phyloP scores from a whole-genome alignment of 2,329 filamentous ascomycete genomes.

The Botryotinia globosa region DNA sequence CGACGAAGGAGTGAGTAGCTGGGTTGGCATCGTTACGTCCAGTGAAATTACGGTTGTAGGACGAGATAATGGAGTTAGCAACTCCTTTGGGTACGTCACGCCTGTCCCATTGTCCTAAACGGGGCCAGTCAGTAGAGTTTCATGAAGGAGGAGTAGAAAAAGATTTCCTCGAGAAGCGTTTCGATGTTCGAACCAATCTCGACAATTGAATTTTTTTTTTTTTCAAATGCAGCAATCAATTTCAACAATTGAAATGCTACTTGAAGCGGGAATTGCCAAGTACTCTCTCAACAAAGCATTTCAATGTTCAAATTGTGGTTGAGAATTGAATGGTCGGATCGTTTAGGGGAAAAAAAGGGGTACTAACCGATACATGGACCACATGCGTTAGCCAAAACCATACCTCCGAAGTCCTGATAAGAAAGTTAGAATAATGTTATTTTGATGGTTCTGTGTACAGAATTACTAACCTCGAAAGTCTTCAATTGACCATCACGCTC shows the following conservation, averaged over 20 bases:
- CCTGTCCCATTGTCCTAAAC: conserved; percentile 91
- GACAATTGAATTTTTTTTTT: too few relatives aligned
- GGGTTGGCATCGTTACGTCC: conserved; percentile 96
- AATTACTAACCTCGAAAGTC: conserved; percentile 66
- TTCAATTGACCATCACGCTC: conserved; percentile 76
- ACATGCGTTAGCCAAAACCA: conserved; percentile 93
- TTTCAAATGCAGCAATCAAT: background rate
- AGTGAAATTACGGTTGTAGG: conserved; percentile 99
- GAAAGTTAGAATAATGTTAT: background rate
- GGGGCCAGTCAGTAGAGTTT: too few relatives aligned
- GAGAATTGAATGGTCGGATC: background rate
- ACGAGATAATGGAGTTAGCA: conserved; percentile 95
- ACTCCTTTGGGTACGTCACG: conserved; percentile 71
- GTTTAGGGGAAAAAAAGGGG: background rate
- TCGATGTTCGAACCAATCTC: background rate
- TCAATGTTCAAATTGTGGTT: background rate
- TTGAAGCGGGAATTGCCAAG: background rate
- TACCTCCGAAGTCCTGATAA: conserved; percentile 73
- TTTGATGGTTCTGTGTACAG: background rate
- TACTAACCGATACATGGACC: conserved; percentile 74
- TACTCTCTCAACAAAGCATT: background rate
- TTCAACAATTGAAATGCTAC: background rate
- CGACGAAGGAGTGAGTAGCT: conserved; percentile 89
- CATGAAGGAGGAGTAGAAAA: too few relatives aligned
- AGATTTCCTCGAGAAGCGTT: too few relatives aligned